A percentile compares a stretch with the other conserved stretches of the same genome.
Evolutionary conservation across 768 basidiomycete genomes (phyloP).

Genomic region (Leccinum truebloodii): DNA sequence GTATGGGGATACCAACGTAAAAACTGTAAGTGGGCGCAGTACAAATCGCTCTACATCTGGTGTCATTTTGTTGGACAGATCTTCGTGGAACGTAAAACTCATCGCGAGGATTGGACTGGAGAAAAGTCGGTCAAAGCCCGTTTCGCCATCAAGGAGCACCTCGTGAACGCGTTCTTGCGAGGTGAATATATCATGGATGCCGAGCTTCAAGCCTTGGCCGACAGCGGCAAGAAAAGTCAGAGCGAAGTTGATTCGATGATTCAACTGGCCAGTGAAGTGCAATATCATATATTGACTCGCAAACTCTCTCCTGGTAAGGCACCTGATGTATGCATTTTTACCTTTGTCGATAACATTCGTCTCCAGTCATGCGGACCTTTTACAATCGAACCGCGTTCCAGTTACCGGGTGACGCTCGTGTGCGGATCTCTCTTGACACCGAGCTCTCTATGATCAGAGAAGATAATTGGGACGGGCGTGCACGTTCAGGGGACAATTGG

Average conservation of each 20-base stretch:
- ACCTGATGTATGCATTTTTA: neutral
- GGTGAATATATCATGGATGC: constrained; percentile 93
- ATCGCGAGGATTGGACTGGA: constrained; percentile 99
- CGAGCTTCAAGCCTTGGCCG: constrained; percentile 84
- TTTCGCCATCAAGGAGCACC: constrained; percentile 92
- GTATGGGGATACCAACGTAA: constrained; percentile 89
- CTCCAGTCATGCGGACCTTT: constrained; percentile 89
- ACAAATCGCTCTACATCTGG: neutral
- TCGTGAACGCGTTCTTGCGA: constrained; percentile 85
- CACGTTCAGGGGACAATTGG: constrained; percentile 89
- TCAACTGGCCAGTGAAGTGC: constrained; percentile 95
- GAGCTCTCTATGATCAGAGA: constrained; percentile 93
- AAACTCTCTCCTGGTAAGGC: constrained; percentile 76
- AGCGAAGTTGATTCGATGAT: constrained; percentile 93
- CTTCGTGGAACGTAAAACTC: constrained; percentile 87
- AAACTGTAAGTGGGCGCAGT: constrained; percentile 55
- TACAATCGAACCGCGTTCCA: constrained; percentile 99
- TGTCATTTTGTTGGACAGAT: constrained; percentile 46
- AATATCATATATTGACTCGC: constrained; percentile 84
- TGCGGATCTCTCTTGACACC: constrained; percentile 97
- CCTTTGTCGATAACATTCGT: neutral
- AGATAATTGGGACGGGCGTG: constrained; percentile 90
- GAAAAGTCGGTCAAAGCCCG: constrained; percentile 98
- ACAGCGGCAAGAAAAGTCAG: constrained; percentile 90
- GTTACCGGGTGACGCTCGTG: constrained; percentile 96